These are phyloP conservation scores for Nothophoma quercina DNA, from an alignment of 2,329 filamentous ascomycete genomes.

Conservation along the genomic window DNA sequence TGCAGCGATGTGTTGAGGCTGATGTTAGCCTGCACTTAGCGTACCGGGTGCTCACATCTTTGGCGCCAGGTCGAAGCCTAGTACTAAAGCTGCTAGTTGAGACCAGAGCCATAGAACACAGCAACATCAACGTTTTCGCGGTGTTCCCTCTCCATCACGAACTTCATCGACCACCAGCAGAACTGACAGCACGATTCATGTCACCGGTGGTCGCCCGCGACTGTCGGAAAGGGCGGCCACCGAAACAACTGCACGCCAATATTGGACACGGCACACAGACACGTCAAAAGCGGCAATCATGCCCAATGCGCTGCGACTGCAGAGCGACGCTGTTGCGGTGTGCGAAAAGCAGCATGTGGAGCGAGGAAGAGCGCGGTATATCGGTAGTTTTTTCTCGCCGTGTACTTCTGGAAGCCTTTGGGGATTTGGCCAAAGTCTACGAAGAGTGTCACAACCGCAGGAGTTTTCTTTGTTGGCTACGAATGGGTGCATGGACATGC, in stretches of 20 bases:
- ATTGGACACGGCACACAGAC: constrained; percentile 47
- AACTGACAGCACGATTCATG: constrained; percentile 14
- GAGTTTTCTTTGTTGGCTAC: neutral
- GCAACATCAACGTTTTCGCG: constrained; percentile 4
- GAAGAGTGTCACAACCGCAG: neutral
- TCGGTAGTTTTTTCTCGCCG: neutral
- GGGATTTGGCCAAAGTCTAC: neutral
- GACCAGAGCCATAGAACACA: constrained; percentile 17
- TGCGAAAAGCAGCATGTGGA: constrained; percentile 29
- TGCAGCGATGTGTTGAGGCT: constrained; percentile 40
- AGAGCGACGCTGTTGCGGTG: constrained; percentile 28
- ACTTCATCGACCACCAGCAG: neutral
- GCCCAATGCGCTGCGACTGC: constrained; percentile 36
- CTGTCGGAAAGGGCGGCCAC: constrained; percentile 31
- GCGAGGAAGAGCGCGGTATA: constrained; percentile 13
- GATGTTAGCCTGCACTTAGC: constrained; percentile 40
- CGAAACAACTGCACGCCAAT: constrained; percentile 42
- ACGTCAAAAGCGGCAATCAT: constrained; percentile 36
- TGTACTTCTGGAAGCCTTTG: neutral
- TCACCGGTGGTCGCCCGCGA: constrained; percentile 20
- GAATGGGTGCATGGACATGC: neutral
- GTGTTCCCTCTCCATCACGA: neutral
- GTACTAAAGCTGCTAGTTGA: constrained; percentile 31
- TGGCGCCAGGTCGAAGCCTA: constrained; percentile 28
- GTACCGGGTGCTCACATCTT: constrained; percentile 22